These are phyloP conservation scores for Paraconiothyrium brasiliense DNA, from an alignment of 2,329 filamentous ascomycete species.

Conservation along the genomic window DNA sequence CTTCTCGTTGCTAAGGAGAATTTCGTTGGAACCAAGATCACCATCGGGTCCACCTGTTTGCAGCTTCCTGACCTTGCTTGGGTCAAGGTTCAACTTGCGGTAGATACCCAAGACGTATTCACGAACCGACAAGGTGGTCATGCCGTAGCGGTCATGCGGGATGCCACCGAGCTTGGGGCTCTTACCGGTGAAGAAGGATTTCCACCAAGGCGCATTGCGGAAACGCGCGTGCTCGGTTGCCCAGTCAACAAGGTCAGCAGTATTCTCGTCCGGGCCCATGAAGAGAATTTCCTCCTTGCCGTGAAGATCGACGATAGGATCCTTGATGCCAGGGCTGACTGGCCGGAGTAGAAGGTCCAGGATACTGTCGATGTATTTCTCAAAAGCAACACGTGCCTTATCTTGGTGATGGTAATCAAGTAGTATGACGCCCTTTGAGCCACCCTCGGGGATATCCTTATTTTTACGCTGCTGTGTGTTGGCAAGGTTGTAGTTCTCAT, in stretches of 20 bases:
- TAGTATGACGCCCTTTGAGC: constrained; percentile 96
- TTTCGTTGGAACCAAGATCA: constrained; percentile 97
- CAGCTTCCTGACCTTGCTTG: constrained; percentile 86
- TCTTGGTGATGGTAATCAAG: constrained; percentile 95
- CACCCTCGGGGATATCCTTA: constrained; percentile 98
- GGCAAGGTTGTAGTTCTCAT: constrained; percentile 98
- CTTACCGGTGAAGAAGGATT: constrained; percentile 99
- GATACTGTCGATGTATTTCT: constrained; percentile 99
- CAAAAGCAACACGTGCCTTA: constrained; percentile 89
- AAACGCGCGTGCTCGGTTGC: constrained; percentile 92
- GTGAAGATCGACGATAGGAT: constrained; percentile 94
- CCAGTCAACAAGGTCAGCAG: constrained; percentile 96
- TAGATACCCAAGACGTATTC: constrained; percentile 98
- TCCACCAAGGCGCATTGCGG: constrained; percentile 97
- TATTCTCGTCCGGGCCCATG: constrained; percentile 99
- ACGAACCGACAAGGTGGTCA: constrained; percentile 96
- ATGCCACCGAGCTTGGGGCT: constrained; percentile 95
- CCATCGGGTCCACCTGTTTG: constrained; percentile 98
- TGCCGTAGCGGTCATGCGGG: constrained; percentile 93
- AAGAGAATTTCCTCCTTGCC: constrained; percentile 97
- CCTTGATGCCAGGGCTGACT: constrained; percentile 95
- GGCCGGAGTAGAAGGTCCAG: constrained; percentile 92
- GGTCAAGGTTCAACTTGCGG: constrained; percentile 91
- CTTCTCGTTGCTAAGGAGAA: constrained; percentile 93
- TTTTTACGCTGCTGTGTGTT: constrained; percentile 99